Percentiles rank a stretch among this genome's conserved stretches.
Conservation (phyloP, 306 rosid genomes). For the Cucurbita moschata region DNA sequence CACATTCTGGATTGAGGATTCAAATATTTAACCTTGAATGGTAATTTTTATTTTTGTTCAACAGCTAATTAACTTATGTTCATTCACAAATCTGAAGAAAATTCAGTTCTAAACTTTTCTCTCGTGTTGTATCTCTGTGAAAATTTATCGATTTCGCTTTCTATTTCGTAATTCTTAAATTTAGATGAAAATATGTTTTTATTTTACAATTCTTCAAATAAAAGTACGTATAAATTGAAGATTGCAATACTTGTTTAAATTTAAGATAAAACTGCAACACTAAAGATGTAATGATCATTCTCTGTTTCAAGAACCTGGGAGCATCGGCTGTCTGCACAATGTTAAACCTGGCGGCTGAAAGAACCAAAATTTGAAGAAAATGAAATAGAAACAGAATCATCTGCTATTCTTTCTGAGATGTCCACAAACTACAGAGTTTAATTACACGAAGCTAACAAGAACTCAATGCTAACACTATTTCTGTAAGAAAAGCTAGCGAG, state of each 20-base stretch:
- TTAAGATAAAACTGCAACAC: not conserved
- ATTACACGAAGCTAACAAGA: constrained; percentile 2
- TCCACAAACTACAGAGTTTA: not conserved
- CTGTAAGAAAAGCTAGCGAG: not conserved
- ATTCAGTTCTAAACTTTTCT: not conserved
- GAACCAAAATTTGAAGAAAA: not conserved
- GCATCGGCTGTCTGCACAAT: not conserved
- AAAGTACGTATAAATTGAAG: too few relatives aligned
- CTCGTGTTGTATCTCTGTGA: not conserved
- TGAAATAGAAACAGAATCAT: not conserved
- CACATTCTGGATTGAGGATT: too few relatives aligned
- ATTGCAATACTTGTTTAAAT: not conserved
- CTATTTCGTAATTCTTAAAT: too few relatives aligned
- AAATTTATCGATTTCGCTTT: too few relatives aligned
- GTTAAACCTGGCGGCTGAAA: not conserved
- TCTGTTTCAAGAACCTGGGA: not conserved
- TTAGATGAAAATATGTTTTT: too few relatives aligned
- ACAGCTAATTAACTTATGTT: too few relatives aligned
- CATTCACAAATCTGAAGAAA: not conserved
- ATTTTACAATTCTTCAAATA: too few relatives aligned
- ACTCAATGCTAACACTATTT: not conserved
- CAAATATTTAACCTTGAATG: too few relatives aligned
- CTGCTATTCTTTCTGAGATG: not conserved
- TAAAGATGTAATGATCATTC: not conserved
- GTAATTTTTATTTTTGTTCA: too few relatives aligned